These are phyloP conservation scores for Gyrodon lividus DNA, from an alignment of 768 basidiomycete genomes.

Conservation along the genomic window DNA sequence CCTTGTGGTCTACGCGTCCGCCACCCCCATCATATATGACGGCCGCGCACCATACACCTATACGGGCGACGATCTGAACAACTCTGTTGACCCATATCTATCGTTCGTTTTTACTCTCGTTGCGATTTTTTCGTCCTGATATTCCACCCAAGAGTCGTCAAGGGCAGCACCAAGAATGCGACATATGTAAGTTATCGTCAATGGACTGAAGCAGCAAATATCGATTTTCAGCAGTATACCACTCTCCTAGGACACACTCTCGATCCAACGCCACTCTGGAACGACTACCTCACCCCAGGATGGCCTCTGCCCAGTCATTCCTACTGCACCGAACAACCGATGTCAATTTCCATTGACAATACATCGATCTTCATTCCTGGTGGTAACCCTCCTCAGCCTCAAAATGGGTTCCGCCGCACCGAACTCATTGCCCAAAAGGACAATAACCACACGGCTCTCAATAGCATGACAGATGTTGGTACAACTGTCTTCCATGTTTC, in stretches of 20 bases:
- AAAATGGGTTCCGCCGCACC: slow-evolving; percentile 57
- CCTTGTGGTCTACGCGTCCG: slow-evolving; percentile 6
- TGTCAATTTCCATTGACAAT: slow-evolving; percentile 56
- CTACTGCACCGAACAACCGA: slow-evolving; percentile 43
- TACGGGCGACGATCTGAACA: slow-evolving; percentile 42
- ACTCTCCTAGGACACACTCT: slow-evolving; percentile 37
- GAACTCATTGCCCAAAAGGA: slow-evolving; percentile 55
- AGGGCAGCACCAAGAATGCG: slow-evolving; percentile 45
- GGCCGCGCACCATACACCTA: slow-evolving; percentile 51
- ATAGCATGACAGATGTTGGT: slow-evolving; percentile 41
- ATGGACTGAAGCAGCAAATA: neutral
- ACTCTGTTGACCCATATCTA: slow-evolving; percentile 49
- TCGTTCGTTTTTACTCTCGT: slow-evolving; percentile 41
- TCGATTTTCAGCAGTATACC: slow-evolving; percentile 38
- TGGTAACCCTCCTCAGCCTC: slow-evolving; percentile 37
- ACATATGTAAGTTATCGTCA: slow-evolving; percentile 38
- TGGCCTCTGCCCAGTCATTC: slow-evolving; percentile 20
- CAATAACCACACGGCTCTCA: slow-evolving; percentile 37
- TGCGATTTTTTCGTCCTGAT: neutral
- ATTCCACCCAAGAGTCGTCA: slow-evolving; percentile 45
- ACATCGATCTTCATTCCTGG: slow-evolving; percentile 57
- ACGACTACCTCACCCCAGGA: slow-evolving; percentile 9
- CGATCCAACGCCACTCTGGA: neutral
- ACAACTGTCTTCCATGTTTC: slow-evolving; percentile 52
- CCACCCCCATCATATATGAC: slow-evolving; percentile 46